Conservation (phyloP, 768 basidiomycete genomes). For the Amanita exitialis region DNA sequence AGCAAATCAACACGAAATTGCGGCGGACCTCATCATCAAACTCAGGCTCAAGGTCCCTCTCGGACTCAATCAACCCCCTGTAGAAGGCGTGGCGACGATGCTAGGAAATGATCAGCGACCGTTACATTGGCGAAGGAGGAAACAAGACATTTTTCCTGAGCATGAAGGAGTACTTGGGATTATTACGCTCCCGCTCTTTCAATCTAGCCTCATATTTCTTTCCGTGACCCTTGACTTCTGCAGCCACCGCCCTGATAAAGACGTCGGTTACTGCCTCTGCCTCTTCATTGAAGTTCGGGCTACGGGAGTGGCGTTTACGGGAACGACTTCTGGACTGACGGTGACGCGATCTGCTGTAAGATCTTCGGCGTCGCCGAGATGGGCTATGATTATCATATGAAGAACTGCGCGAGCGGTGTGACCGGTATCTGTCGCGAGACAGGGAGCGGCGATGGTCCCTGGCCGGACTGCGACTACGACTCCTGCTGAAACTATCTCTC, state of each 20-base stretch:
- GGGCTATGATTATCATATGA: slow-evolving; percentile 31
- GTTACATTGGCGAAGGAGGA: slow-evolving; percentile 2
- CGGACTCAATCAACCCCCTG: slow-evolving; percentile 54
- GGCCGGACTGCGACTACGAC: slow-evolving; percentile 31
- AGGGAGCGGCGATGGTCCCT: slow-evolving; percentile 29
- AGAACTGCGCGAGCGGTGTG: slow-evolving; percentile 38
- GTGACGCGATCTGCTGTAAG: slow-evolving; percentile 23
- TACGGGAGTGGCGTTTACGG: slow-evolving; percentile 37
- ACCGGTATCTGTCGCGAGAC: slow-evolving; percentile 29
- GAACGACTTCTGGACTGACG: slow-evolving; percentile 30
- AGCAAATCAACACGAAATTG: slow-evolving; percentile 8
- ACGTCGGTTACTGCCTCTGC: slow-evolving; percentile 68
- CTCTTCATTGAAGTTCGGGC: slow-evolving; percentile 40
- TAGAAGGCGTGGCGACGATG: slow-evolving; percentile 67
- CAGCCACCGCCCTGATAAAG: slow-evolving; percentile 82
- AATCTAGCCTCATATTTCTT: slow-evolving; percentile 65
- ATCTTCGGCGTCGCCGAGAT: slow-evolving; percentile 31
- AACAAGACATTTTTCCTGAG: slow-evolving; percentile 32
- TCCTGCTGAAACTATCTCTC: slow-evolving; percentile 13
- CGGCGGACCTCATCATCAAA: slow-evolving; percentile 73
- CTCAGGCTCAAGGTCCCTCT: slow-evolving; percentile 45
- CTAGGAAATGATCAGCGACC: slow-evolving; percentile 23
- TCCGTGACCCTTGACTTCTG: slow-evolving; percentile 77
- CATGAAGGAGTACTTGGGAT: slow-evolving; percentile 79
- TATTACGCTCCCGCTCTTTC: slow-evolving; percentile 65